phyloP scores from a whole-genome alignment of 129 eudicot genomes.

The carrot (Daucus carota) region DH1_v3.0 NC_030382.2:49850501-49851000 shows the following conservation, averaged over 20 bases:
- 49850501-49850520: constrained; percentile 58
- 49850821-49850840: neutral
- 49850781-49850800: neutral
- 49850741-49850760: neutral
- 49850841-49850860: neutral
- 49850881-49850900: neutral
- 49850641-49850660: neutral
- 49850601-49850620: neutral
- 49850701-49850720: neutral
- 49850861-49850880: too few species aligned
- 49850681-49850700: neutral
- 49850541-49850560: constrained; percentile 40
- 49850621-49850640: neutral
- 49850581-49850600: neutral
- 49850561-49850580: neutral
- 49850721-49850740: neutral
- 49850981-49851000: too few species aligned
- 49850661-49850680: neutral
- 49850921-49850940: too few species aligned
- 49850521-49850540: constrained; percentile 81
- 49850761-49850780: neutral
- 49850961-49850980: too few species aligned
- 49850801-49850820: neutral
- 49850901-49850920: neutral
- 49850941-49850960: too few species aligned